Evolutionary conservation across 2,329 filamentous ascomycete species (phyloP), one percentile per base, ranked within the genome.

Genomic region (Lecanoromycetidae sp.): DNA sequence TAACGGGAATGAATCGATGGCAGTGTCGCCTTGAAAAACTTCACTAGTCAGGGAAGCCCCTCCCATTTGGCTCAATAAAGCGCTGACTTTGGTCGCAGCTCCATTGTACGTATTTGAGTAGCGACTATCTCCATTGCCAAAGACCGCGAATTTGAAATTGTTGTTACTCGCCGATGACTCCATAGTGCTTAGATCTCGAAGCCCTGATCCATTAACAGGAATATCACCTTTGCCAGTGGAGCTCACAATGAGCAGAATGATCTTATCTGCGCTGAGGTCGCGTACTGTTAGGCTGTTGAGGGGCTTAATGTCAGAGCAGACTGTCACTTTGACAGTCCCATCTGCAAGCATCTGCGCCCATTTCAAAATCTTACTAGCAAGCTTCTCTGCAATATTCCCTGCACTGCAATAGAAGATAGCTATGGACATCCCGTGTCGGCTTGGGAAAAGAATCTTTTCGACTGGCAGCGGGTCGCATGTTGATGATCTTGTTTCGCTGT

Each of bases 61-160:
- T 30, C 56, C 55, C 6, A 51, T 13, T 25, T 52, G 42, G 27
- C 35, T 44, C 17, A 57, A 23, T 7, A 43, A 30, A 13, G 36
- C 25, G 19, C 51, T 26, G 12, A 56, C n/a, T 3, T 30, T 48
- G 12, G n/a, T 20, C 10, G 55, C 55, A 2, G 54, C 52, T 6
- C 45, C 50, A 26, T 54, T 51, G 41, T 51, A 57, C 7, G 54
- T 56, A 35, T 27, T 43, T 29, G 38, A 35, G 26, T 55, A 57
- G 5, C 51, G 46, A 44, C 51, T 54, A 35, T 56, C 53, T 6
- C 56, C 56, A 38, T 55, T 56, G 9, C 54, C 56, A 26, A 54
- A 57, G 22, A 55, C 19, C 10, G 52, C 52, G 35, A 49, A 56
- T 3, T 36, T 40, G 34, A 49, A 43, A 22, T 13, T n/a, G 4